Evolutionary conservation across 2,329 filamentous ascomycete genomes (phyloP), one percentile per base, ranked within the genome.

Genomic region (Diplodia intermedia): DNA sequence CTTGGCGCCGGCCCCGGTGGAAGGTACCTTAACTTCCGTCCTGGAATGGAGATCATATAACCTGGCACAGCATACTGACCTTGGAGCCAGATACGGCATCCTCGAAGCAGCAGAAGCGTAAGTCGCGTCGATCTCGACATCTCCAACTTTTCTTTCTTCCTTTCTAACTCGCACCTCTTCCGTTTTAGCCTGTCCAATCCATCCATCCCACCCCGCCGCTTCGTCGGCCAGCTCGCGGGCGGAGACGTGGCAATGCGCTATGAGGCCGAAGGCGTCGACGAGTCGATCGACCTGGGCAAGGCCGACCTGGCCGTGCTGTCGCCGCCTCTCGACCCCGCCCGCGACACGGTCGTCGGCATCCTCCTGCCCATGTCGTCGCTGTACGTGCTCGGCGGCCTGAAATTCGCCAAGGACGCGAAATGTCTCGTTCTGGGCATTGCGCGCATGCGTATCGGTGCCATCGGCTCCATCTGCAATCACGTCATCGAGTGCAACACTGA

Each of bases 401-500:
- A 63, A 20, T 52, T 52, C 31, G 60, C 60, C 6, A 52, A 29
- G 18, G 60, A 52, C n/a, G 18, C 18, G 18, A 43, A 29, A 4
- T 63, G 60, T 29, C 60, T 63, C n/a, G 60, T 63, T 31, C 47
- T 63, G 43, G 60, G 60, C 2, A 47, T 63, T 11, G 60, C 60
- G 0, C 60, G 60, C 47, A 36, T 52, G 29, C 60, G 60, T 31
- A 52, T 63, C 8, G 60, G 60, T 14, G 60, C 60, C 60, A 63
- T 63, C 14, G 60, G 60, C 11, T 79, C 73, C 65, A 60, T 72
- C 14, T 78, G 78, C 70, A 65, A 71, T 40, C 57, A 76, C 53
- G 69, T 78, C 29, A 60, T 66, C 9, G 68, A 71, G 60, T 63
- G 60, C 18, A 52, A 63, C 31, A 63, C 60, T 47, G 60, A 63